Base-by-base conservation (phyloP, 306 rosid genomes). In the Phaseolus lunatus region DNA sequence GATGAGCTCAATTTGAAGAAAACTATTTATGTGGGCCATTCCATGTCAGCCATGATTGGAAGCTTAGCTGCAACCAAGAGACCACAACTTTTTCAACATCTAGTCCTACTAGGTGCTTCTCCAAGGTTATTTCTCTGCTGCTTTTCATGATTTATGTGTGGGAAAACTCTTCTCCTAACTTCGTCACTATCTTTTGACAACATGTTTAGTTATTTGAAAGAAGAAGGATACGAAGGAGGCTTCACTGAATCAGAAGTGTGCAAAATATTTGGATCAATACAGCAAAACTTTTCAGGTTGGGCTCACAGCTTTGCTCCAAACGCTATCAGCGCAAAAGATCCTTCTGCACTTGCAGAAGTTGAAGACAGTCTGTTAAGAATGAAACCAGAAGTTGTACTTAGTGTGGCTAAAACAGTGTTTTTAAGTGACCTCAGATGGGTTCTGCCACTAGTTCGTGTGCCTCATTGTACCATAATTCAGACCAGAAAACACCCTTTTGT, bases 41-140 rank as follows among this genome's bases (percentile, higher is more conserved):
- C 90, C 54, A 89, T 89, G 90, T 77, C 90, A 7, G 89, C 85
- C 67, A 81, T 87, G 89, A 67, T 89, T 70, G 90, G 89, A 61
- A 83, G 87, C 73, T 16, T 89, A 2, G 89, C 89, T 58, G 78
- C 91, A 39, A 79, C 76, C 2, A 77, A 79, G 63, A 85, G 67
- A 70, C 88, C 91, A 43, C 45, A 83, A 35, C 89, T 89, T 79
- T 87, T 87, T 78, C 33, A 83, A n/a, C 90, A 79, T 72, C 84
- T 87, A 19, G 24, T 87, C 54, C 66, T 83, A 8, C 47, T 76
- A 0, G 65, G 75, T 77, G 89, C 87, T 56, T 89, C 91, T 33
- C 88, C 91, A 45, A 87, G 89, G 92, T 86, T 15, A 45, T 31
- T 50, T 52, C 5, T 52, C 24, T 52, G 0, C 20, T 18, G 24